phyloP scores from a whole-genome alignment of 805 yeast species.

The Tetrapisispora namnaoensis region DNA sequence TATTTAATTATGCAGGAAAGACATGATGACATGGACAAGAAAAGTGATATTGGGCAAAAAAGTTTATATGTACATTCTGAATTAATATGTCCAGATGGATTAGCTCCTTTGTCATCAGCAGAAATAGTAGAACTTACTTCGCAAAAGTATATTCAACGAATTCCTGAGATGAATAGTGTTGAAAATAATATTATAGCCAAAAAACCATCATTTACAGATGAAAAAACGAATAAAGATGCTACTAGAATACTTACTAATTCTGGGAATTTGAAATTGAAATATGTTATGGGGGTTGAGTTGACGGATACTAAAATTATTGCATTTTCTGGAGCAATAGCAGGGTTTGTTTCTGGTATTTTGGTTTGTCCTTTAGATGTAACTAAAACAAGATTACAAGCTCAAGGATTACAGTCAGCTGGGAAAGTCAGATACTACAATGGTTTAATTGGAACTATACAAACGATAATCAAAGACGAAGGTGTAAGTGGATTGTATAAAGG shows the following conservation, averaged over 20 bases:
- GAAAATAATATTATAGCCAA: not conserved
- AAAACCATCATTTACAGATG: not conserved
- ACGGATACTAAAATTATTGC: conserved; percentile 54
- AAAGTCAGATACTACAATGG: conserved; percentile 42
- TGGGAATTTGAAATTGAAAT: not conserved
- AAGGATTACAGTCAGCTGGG: conserved; percentile 41
- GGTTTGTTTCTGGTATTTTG: conserved; percentile 75
- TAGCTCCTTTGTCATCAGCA: conserved; percentile 15
- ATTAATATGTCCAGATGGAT: conserved; percentile 17
- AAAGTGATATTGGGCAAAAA: not conserved
- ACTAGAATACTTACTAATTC: too few relatives aligned
- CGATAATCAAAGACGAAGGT: conserved; percentile 73
- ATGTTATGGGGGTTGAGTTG: not conserved
- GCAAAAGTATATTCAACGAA: not conserved
- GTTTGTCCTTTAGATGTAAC: conserved; percentile 97
- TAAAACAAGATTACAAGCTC: conserved; percentile 89
- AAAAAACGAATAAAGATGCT: not conserved
- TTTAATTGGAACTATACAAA: conserved; percentile 49
- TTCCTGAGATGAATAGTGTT: not conserved
- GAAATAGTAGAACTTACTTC: conserved; percentile 15
- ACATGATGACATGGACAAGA: not conserved
- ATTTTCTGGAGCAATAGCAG: conserved; percentile 86
- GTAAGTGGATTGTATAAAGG: conserved; percentile 80
- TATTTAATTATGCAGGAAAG: not conserved
- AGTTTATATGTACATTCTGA: conserved; percentile 1